Conservation (phyloP, 2,329 filamentous ascomycete species). For the Botrytis deweyae region DNA sequence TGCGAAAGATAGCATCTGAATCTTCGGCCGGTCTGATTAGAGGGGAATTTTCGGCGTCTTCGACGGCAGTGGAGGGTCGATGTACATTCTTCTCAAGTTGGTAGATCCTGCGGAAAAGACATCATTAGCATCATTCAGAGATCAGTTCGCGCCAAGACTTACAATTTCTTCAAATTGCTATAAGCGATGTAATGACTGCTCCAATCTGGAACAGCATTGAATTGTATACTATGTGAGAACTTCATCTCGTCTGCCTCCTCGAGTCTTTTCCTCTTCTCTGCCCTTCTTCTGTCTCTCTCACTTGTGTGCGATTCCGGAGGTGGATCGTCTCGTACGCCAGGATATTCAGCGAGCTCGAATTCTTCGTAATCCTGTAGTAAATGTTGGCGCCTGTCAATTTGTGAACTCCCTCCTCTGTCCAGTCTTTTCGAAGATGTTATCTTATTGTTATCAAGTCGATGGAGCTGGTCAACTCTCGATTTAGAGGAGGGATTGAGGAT, state of each 20-base stretch:
- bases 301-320: conserved; percentile 1
- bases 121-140: not conserved
- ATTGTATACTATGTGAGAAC: conserved; percentile 99
- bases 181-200: conserved; percentile 97
- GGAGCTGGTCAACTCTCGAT: conserved; percentile 15
- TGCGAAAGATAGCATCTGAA: conserved; percentile 77
- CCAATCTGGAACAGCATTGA: conserved; percentile 99
- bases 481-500: conserved; percentile 32
- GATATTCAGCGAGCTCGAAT: conserved; percentile 38
- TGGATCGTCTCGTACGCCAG: conserved; percentile 21
- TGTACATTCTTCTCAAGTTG: conserved; percentile 84
- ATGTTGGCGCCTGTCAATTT: conserved; percentile 13
- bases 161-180: conserved; percentile 98
- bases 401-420: conserved; percentile 23
- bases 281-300: conserved; percentile 45
- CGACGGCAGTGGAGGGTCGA: conserved; percentile 52
- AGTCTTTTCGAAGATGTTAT: conserved; percentile 27
- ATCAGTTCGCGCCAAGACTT: conserved; percentile 41
- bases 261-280: conserved; percentile 67
- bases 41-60: conserved; percentile 81
- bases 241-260: conserved; percentile 88
- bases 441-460: conserved; percentile 22
- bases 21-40: conserved; percentile 69
- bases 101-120: conserved; percentile 68
- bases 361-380: conserved; percentile 30